A percentile compares a stretch with the other conserved stretches of the same genome.
Evolutionary conservation across 176 grass and related monocot genomes (phyloP).

Genomic region (Elymus sibiricus): DNA sequence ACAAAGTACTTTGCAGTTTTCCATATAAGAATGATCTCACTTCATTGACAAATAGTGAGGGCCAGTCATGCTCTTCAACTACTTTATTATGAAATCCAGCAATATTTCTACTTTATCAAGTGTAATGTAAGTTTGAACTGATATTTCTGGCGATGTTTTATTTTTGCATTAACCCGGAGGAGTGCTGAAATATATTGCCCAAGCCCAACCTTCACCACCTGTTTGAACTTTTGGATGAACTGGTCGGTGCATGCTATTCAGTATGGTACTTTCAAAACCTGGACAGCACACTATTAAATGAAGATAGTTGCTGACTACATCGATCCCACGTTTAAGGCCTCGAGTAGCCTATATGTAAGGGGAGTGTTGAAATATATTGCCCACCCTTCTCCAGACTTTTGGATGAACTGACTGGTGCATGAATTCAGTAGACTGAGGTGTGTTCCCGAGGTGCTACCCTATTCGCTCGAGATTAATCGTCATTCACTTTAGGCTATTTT

Average conservation of each 20-base stretch:
- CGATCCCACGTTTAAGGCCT: no score
- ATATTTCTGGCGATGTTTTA: neutral
- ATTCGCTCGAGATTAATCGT: neutral
- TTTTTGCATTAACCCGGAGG: neutral
- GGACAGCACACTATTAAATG: neutral
- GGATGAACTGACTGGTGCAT: no score
- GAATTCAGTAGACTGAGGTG: neutral
- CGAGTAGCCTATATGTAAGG: no score
- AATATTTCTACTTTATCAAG: neutral
- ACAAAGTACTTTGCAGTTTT: neutral
- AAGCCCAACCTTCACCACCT: no score
- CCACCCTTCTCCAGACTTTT: no score
- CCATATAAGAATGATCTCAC: neutral
- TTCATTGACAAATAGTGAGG: neutral
- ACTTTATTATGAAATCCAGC: neutral
- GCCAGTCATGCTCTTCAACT: neutral
- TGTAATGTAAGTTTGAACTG: neutral
- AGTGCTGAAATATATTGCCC: no score
- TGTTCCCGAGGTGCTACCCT: neutral
- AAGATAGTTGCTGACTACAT: no score
- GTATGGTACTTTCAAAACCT: no score
- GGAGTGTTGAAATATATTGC: no score
- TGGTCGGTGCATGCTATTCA: no score
- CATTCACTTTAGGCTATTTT: neutral
- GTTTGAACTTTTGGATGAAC: no score